phyloP scores from a whole-genome alignment of 163 green algal genomes.

The Volvox carteri region DNA sequence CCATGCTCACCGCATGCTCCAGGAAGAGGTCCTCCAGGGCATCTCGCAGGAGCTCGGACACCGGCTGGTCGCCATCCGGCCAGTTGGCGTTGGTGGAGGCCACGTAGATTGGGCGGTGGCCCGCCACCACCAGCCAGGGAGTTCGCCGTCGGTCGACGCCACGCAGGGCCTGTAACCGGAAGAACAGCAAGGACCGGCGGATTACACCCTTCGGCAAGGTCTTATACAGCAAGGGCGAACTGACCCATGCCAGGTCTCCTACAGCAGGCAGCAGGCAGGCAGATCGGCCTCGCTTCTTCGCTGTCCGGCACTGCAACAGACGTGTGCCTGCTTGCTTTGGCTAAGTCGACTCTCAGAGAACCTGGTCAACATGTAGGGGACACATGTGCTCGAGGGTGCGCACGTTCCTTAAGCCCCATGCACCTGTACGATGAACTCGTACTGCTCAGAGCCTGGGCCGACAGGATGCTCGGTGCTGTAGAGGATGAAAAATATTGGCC shows the following conservation, averaged over 20 bases:
- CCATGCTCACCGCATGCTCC: conserved; percentile 62
- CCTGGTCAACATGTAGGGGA: too few relatives aligned
- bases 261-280: too few relatives aligned
- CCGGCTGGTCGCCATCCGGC: conserved; percentile 71
- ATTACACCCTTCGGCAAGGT: too few relatives aligned
- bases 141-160: conserved; percentile 71
- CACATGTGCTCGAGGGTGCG: neutral
- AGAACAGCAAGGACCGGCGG: too few relatives aligned
- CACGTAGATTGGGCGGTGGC: conserved; percentile 84
- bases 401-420: too few relatives aligned
- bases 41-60: conserved; percentile 63
- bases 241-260: too few relatives aligned
- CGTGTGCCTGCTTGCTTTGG: too few relatives aligned
- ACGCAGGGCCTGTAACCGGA: neutral
- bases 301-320: too few relatives aligned
- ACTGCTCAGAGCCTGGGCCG: conserved; percentile 60
- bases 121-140: conserved; percentile 77
- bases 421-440: conserved; percentile 64
- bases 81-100: conserved; percentile 68
- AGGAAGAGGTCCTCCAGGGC: conserved; percentile 68
- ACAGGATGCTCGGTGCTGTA: conserved; percentile 82
- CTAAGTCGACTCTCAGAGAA: too few relatives aligned
- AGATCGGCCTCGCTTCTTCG: too few relatives aligned
- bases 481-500: conserved; percentile 82
- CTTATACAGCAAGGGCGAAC: too few relatives aligned